These are phyloP conservation scores for Phytophthora quininea DNA, from an alignment of 352 stramenopile species.

Conservation along the genomic window DNA sequence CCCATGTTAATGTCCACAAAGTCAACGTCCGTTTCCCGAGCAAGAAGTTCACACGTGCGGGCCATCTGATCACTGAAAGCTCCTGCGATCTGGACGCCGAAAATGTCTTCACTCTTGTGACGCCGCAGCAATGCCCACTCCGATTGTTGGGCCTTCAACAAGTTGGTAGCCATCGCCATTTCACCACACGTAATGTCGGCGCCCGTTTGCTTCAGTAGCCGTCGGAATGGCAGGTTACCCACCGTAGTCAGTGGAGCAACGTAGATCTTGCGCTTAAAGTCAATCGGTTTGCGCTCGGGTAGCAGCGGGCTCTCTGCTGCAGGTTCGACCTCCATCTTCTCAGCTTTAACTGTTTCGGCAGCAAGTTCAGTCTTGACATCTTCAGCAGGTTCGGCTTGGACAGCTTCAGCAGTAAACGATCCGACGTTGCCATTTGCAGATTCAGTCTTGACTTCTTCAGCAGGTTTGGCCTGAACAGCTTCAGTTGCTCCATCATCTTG, in stretches of 20 bases:
- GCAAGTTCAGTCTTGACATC: constrained; percentile 2
- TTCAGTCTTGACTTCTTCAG: neutral
- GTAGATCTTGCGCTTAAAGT: constrained; percentile 99
- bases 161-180: constrained; percentile 96
- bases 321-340: constrained; percentile 30
- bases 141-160: constrained; percentile 94
- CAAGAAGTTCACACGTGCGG: constrained; percentile 92
- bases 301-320: constrained; percentile 54
- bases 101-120: constrained; percentile 97
- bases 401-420: neutral
- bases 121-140: constrained; percentile 98
- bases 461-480: neutral
- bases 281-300: constrained; percentile 90
- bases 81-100: constrained; percentile 97
- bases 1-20: constrained; percentile 99
- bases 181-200: constrained; percentile 99
- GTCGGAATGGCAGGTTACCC: constrained; percentile 98
- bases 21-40: constrained; percentile 93
- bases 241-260: constrained; percentile 99
- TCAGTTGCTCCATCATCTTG: constrained; percentile 5
- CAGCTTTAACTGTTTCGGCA: neutral
- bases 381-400: constrained; percentile 2
- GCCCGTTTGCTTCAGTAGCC: constrained; percentile 97
- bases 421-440: neutral
- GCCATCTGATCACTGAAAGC: constrained; percentile 94